phyloP scores from a whole-genome alignment of 257 asterid genomes.

The Euphrasia confusa region DNA sequence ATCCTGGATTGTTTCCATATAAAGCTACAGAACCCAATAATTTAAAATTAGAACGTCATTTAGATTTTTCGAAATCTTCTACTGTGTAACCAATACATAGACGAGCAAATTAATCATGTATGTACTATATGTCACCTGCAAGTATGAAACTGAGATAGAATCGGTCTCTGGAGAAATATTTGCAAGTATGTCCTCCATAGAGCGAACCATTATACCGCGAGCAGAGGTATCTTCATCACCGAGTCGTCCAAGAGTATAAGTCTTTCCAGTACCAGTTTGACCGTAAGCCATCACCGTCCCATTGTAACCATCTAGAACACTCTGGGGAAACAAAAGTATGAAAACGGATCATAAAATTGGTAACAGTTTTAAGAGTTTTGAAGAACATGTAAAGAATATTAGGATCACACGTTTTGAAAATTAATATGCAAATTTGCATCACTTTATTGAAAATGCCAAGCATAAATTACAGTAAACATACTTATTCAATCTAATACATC shows the following conservation, averaged over 20 bases:
- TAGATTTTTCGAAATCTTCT: conserved; percentile 17
- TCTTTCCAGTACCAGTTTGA: conserved; percentile 98
- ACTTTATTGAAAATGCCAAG: background rate
- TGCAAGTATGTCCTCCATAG: conserved; percentile 92
- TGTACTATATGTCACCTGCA: conserved; percentile 60
- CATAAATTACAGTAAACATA: conserved; percentile 12
- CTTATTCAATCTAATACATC: background rate
- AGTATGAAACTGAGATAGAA: conserved; percentile 76
- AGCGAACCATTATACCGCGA: conserved; percentile 99
- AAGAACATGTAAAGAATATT: conserved; percentile 6
- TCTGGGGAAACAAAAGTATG: conserved; percentile 38
- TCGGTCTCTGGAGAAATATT: conserved; percentile 73
- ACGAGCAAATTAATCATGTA: conserved; percentile 11
- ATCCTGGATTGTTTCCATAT: conserved; percentile 96
- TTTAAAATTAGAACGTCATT: conserved; percentile 23
- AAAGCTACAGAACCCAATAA: conserved; percentile 57
- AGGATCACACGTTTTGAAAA: background rate
- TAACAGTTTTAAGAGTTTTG: background rate
- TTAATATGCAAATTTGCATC: background rate
- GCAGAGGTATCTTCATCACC: conserved; percentile 98
- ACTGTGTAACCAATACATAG: conserved; percentile 15
- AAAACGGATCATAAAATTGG: conserved; percentile 1
- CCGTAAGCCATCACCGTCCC: conserved; percentile 99
- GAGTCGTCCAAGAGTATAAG: conserved; percentile 90
- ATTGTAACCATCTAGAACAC: conserved; percentile 94